A percentile compares a stretch with the other conserved stretches of the same genome.
These are phyloP conservation scores for Penicillium olsonii DNA, from an alignment of 2,329 filamentous ascomycete species.

Conservation along the genomic window DNA sequence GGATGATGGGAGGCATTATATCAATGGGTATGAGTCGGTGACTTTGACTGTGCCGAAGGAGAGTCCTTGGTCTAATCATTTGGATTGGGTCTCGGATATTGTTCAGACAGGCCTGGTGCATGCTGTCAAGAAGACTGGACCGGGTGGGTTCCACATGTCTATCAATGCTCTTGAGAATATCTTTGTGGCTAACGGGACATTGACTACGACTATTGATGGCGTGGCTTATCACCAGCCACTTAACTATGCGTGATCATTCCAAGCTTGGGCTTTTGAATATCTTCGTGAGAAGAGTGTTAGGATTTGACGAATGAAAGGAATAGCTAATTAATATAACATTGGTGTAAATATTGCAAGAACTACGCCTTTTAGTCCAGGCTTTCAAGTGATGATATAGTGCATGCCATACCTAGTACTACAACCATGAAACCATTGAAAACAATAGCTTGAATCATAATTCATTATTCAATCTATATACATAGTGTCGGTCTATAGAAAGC, in stretches of 20 bases:
- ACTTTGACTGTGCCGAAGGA: constrained; percentile 29
- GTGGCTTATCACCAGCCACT: constrained; percentile 41
- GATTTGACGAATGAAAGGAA: too few species aligned
- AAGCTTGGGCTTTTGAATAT: too few species aligned
- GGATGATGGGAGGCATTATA: constrained; percentile 34
- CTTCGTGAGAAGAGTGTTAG: too few species aligned
- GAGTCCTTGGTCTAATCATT: constrained; percentile 25
- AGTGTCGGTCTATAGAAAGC: constrained; percentile 1
- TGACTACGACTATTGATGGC: constrained; percentile 43
- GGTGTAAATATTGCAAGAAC: too few species aligned
- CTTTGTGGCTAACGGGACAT: constrained; percentile 45
- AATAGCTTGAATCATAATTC: constrained; percentile 16
- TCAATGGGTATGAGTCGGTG: constrained; percentile 37
- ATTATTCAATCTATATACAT: constrained; percentile 16
- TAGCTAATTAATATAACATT: too few species aligned
- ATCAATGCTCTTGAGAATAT: constrained; percentile 44
- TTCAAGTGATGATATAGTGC: too few species aligned
- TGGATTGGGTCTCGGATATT: constrained; percentile 46
- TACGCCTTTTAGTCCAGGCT: too few species aligned
- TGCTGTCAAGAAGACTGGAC: constrained; percentile 43
- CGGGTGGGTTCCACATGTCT: constrained; percentile 41
- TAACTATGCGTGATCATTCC: constrained; percentile 22
- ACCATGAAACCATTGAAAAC: constrained; percentile 8
- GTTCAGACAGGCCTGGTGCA: constrained; percentile 31
- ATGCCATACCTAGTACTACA: neutral